These are phyloP conservation scores for Vishniacozyma victoriae DNA, from an alignment of 768 basidiomycete species.

Conservation along the genomic window DNA sequence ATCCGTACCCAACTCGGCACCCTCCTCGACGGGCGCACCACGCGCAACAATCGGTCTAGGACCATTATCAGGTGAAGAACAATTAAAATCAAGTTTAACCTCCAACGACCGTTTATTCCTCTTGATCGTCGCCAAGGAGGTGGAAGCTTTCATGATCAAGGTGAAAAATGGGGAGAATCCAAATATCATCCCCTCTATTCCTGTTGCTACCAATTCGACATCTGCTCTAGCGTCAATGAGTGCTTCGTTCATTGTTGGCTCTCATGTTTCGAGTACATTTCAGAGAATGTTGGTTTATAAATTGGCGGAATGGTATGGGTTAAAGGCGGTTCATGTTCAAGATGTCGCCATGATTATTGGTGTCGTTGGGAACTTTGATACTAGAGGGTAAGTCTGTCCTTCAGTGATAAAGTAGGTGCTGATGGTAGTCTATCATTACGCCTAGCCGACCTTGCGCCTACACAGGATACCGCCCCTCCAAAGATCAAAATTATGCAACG, in stretches of 20 bases:
- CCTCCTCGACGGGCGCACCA: neutral
- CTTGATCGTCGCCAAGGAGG: conserved; percentile 28
- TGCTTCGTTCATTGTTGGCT: conserved; percentile 7
- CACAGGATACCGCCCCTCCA: conserved; percentile 14
- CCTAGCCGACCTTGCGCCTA: conserved; percentile 23
- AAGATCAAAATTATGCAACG: conserved; percentile 36
- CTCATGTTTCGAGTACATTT: conserved; percentile 25
- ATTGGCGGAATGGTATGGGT: conserved; percentile 41
- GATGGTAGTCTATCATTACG: conserved; percentile 13
- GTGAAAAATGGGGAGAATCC: neutral
- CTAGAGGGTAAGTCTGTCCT: conserved; percentile 20
- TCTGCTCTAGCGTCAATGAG: conserved; percentile 7
- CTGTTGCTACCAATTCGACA: neutral
- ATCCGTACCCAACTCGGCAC: neutral
- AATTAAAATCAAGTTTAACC: conserved; percentile 23
- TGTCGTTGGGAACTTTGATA: conserved; percentile 16
- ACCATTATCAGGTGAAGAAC: conserved; percentile 22
- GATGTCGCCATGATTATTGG: conserved; percentile 27
- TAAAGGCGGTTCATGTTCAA: conserved; percentile 28
- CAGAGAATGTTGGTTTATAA: conserved; percentile 43
- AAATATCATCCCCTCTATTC: neutral
- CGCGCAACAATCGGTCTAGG: conserved; percentile 30
- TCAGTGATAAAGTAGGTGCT: conserved; percentile 1
- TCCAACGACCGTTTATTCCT: conserved; percentile 38
- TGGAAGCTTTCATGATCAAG: conserved; percentile 27